Evolutionary conservation across 495 filamentous ascomycete genomes (phyloP).

Genomic region (Chaetomium cochliodes): DNA sequence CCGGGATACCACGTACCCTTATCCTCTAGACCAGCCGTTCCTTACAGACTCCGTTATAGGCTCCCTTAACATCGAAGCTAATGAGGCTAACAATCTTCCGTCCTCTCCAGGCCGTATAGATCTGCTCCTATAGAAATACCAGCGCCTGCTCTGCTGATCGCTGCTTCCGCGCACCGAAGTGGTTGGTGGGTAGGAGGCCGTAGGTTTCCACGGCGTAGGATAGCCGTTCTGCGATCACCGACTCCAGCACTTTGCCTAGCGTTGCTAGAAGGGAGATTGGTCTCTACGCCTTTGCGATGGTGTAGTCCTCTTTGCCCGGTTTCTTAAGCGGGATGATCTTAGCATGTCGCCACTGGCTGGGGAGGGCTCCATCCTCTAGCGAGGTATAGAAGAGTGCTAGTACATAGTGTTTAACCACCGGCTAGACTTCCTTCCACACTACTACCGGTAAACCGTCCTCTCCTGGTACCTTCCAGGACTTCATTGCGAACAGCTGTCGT

Average conservation of each 20-base stretch:
- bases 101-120: slow-evolving; percentile 16
- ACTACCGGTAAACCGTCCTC: slow-evolving; percentile 7
- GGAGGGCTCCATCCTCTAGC: slow-evolving; percentile 8
- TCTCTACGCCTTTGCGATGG: slow-evolving; percentile 10
- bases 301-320: slow-evolving; percentile 12
- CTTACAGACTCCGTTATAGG: slow-evolving; percentile 14
- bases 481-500: background rate
- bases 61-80: slow-evolving; percentile 17
- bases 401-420: slow-evolving; percentile 10
- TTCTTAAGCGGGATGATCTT: slow-evolving; percentile 10
- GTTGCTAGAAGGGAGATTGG: background rate
- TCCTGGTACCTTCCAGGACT: background rate
- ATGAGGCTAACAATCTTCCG: slow-evolving; percentile 12
- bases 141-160: slow-evolving; percentile 5
- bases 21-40: slow-evolving; percentile 10
- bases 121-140: slow-evolving; percentile 11
- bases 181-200: background rate
- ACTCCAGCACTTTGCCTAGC: background rate
- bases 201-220: background rate
- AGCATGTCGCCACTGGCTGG: slow-evolving; percentile 3
- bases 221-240: background rate
- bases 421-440: slow-evolving; percentile 2
- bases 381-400: slow-evolving; percentile 8
- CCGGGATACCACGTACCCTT: slow-evolving; percentile 8
- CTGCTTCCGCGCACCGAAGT: background rate